Conservation (phyloP, 2,329 filamentous ascomycete species). For the Colletotrichum gloeosporioides region DNA sequence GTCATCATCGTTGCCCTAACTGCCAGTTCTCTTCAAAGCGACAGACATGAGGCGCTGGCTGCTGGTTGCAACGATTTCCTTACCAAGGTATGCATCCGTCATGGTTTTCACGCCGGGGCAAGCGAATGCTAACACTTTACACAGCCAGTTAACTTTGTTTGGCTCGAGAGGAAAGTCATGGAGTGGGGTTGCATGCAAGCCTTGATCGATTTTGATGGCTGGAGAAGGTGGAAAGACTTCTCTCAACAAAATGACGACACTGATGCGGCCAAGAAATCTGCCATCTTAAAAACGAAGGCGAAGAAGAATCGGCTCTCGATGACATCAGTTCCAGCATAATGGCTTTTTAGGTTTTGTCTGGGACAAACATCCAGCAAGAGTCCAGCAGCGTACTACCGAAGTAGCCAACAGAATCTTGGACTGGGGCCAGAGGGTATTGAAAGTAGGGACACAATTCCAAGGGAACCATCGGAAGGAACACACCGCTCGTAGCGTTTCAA, state of each 20-base stretch:
- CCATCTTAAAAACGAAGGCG: slow-evolving; percentile 40
- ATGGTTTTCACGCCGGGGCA: background rate
- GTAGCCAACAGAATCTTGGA: background rate
- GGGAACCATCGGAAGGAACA: background rate
- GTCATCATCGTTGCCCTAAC: slow-evolving; percentile 98
- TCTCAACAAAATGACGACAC: slow-evolving; percentile 51
- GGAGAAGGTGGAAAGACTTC: slow-evolving; percentile 96
- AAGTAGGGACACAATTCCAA: background rate
- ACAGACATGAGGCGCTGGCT: slow-evolving; percentile 91
- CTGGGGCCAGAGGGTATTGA: background rate
- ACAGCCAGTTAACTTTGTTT: slow-evolving; percentile 95
- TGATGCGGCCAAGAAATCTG: slow-evolving; percentile 46
- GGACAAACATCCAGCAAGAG: background rate
- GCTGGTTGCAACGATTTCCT: slow-evolving; percentile 98
- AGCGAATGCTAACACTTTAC: slow-evolving; percentile 20
- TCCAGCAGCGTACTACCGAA: background rate
- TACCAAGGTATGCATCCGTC: slow-evolving; percentile 74
- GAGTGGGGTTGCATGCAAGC: slow-evolving; percentile 99
- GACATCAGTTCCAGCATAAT: slow-evolving; percentile 24
- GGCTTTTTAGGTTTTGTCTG: background rate
- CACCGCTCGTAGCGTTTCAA: background rate
- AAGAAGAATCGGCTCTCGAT: slow-evolving; percentile 52
- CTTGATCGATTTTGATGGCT: slow-evolving; percentile 96
- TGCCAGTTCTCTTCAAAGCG: slow-evolving; percentile 91
- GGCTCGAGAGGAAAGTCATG: slow-evolving; percentile 96